phyloP scores from a whole-genome alignment of 1,284 basidiomycete genomes.

The Macrocystidia cucumis region DNA sequence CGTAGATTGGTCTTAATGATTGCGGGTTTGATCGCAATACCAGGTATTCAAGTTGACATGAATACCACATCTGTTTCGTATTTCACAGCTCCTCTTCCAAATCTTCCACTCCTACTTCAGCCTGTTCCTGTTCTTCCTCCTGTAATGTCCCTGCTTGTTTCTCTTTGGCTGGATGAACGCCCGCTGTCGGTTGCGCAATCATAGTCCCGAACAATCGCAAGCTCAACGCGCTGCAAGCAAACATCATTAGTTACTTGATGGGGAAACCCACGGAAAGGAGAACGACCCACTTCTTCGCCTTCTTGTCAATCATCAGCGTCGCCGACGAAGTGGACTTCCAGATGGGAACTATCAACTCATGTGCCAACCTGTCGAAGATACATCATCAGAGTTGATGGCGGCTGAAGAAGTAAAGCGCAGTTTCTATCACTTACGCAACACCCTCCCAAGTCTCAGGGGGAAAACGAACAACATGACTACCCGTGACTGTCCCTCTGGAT shows the following conservation, averaged over 20 bases:
- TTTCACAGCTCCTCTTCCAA: too few relatives aligned
- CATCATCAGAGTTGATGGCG: slow-evolving; percentile 9
- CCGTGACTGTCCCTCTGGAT: slow-evolving; percentile 44
- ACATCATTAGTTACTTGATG: slow-evolving; percentile 1
- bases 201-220: slow-evolving; percentile 71
- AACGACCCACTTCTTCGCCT: slow-evolving; percentile 72
- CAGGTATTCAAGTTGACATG: too few relatives aligned
- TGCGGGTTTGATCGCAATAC: too few relatives aligned
- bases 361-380: slow-evolving; percentile 61
- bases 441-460: slow-evolving; percentile 43
- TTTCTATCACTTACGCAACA: slow-evolving; percentile 38
- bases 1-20: too few relatives aligned
- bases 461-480: slow-evolving; percentile 72
- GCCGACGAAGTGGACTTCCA: slow-evolving; percentile 89
- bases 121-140: too few relatives aligned
- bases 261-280: not conserved
- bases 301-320: slow-evolving; percentile 90
- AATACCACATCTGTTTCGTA: too few relatives aligned
- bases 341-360: slow-evolving; percentile 77
- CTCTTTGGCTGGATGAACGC: too few relatives aligned
- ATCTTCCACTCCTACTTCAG: too few relatives aligned
- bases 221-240: slow-evolving; percentile 53
- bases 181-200: too few relatives aligned
- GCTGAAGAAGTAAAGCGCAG: not conserved
- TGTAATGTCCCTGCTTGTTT: too few relatives aligned